These are phyloP conservation scores for Apiospora koreana DNA, from an alignment of 2,329 filamentous ascomycete species.

Conservation along the genomic window DNA sequence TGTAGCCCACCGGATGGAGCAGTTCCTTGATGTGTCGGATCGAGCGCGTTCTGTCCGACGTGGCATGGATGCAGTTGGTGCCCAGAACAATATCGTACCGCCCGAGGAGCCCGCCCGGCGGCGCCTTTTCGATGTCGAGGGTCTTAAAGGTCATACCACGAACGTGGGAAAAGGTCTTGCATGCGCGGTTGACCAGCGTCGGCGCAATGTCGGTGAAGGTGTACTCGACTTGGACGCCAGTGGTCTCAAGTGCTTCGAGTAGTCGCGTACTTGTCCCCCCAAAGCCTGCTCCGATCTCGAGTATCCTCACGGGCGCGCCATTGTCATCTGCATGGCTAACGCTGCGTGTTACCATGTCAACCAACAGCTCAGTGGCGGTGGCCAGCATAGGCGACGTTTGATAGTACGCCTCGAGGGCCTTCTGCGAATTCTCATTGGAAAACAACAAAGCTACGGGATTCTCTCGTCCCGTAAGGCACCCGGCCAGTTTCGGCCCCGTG, in stretches of 20 bases:
- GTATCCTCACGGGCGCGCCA: slow-evolving; percentile 25
- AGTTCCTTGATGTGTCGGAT: slow-evolving; percentile 26
- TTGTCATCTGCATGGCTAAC: no score
- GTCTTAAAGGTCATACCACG: slow-evolving; percentile 27
- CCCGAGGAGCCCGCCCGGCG: slow-evolving; percentile 16
- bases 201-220: slow-evolving; percentile 45
- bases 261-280: slow-evolving; percentile 41
- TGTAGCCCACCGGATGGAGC: slow-evolving; percentile 21
- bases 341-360: not conserved
- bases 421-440: slow-evolving; percentile 20
- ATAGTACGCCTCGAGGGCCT: not conserved
- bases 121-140: slow-evolving; percentile 32
- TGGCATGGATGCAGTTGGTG: slow-evolving; percentile 40
- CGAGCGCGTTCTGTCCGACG: slow-evolving; percentile 19
- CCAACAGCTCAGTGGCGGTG: not conserved
- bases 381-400: not conserved
- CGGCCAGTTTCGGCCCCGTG: slow-evolving; percentile 36
- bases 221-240: slow-evolving; percentile 35
- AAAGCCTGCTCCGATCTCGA: slow-evolving; percentile 46
- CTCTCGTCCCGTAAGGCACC: slow-evolving; percentile 36
- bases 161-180: slow-evolving; percentile 24
- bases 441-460: slow-evolving; percentile 43
- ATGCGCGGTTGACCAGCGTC: slow-evolving; percentile 31
- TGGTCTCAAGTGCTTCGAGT: slow-evolving; percentile 25
- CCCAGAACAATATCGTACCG: slow-evolving; percentile 35